Evolutionary conservation across 2,329 filamentous ascomycete species (phyloP), one percentile per base, ranked within the genome.

Genomic region (Ceratocystis diversiconidia): DNA sequence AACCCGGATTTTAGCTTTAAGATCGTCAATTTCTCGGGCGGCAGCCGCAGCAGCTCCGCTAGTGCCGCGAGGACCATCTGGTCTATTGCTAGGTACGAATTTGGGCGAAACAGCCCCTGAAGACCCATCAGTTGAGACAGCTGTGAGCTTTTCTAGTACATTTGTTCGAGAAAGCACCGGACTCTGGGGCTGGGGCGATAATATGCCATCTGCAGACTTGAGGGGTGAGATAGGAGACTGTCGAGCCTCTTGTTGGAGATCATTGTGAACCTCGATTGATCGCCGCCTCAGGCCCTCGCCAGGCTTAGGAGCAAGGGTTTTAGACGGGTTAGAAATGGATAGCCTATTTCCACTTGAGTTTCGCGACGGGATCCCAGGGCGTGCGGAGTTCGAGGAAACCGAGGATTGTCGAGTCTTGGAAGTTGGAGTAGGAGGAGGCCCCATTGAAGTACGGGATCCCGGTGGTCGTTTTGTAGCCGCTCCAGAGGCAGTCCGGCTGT

Each of bases 1-100:
- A 2, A 96, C 80, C 64, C 87, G 85, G 1, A 97, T 77, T 73
- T 96, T 96, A 0, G 90, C 86, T 73, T 96, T 91, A 17, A 96
- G 78, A 69, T 95, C 90, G 70, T 96, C 92, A 22, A 92, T 84
- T 71, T 95, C 88, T 68, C 87, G 81, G 25, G 77, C 80, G 1
- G 81, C 75, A 0, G 81, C 78, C 6, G 82, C 80, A 66, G 75
- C 78, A 2, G 76, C 76, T 12, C 79, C 78, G 4, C 60, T 25
- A 79, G 74, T 69, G 73, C 76, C 69, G 19, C 73, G 73, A 28
- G 70, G 61, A 1, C 46, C 41, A 2, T 66, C 61, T 6, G 67
- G 28, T 8, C 67, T 41, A 44, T 66, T 66, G n/a, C 68, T 68
- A 28, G 68, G 72, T 43, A 70, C 67, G 2, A 64, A 61, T 57